Conservation (phyloP, 2,329 filamentous ascomycete genomes). For the Colletotrichum gloeosporioides region DNA sequence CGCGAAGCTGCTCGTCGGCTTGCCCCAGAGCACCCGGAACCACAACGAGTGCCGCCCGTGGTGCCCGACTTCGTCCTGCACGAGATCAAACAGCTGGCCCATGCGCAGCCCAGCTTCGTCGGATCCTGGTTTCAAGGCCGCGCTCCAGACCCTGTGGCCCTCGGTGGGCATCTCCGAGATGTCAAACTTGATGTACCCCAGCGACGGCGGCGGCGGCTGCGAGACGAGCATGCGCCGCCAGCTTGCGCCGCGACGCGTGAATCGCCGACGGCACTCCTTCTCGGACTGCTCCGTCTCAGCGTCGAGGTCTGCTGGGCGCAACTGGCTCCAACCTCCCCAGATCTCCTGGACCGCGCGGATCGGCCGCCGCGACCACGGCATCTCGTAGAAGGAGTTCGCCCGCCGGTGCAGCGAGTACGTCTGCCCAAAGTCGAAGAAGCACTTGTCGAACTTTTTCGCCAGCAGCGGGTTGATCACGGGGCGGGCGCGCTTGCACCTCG, state of each 20-base stretch:
- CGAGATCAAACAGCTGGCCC: constrained; percentile 24
- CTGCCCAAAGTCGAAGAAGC: constrained; percentile 19
- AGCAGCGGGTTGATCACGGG: constrained; percentile 11
- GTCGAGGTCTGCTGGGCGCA: neutral
- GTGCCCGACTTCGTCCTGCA: constrained; percentile 4
- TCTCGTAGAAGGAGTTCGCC: constrained; percentile 17
- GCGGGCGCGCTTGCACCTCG: neutral
- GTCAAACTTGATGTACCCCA: constrained; percentile 11
- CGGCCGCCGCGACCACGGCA: neutral
- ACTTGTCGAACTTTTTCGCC: constrained; percentile 10
- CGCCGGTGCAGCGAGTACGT: constrained; percentile 8
- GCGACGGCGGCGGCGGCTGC: constrained; percentile 19
- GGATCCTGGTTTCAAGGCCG: neutral
- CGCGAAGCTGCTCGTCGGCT: neutral
- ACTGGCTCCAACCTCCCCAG: constrained; percentile 12
- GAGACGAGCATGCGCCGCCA: constrained; percentile 28
- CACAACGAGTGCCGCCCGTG: constrained; percentile 15
- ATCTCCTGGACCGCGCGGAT: neutral
- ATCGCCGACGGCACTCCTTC: neutral
- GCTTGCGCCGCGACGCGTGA: constrained; percentile 21
- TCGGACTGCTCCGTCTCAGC: neutral
- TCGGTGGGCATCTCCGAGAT: neutral
- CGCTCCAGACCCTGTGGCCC: neutral
- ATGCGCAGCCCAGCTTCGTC: constrained; percentile 17
- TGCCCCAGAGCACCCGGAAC: constrained; percentile 16